Conservation (phyloP, 2,329 filamentous ascomycete species). For the Exophiala phaeomuriformis region DNA sequence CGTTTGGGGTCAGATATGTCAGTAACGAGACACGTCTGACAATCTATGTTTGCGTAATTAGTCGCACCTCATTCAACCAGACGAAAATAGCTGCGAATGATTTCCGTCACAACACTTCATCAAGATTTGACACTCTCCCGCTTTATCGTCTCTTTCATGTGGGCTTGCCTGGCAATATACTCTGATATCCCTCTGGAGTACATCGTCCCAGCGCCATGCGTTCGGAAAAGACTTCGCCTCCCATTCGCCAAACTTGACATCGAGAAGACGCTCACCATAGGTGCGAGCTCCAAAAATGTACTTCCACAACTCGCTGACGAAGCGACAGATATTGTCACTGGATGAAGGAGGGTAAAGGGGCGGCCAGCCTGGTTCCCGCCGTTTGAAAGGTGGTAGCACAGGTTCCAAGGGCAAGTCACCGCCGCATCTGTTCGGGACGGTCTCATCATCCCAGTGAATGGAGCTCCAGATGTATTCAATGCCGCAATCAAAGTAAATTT, state of each 20-base stretch:
- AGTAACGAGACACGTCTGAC: no score
- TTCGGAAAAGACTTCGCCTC: constrained; percentile 6
- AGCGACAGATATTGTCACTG: constrained; percentile 6
- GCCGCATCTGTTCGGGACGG: neutral
- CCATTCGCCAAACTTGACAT: constrained; percentile 25
- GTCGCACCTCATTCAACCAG: neutral
- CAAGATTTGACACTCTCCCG: constrained; percentile 9
- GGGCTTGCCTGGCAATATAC: constrained; percentile 14
- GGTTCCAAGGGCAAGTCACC: neutral
- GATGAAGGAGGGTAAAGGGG: constrained; percentile 10
- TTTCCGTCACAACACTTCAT: constrained; percentile 15
- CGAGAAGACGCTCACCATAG: constrained; percentile 10
- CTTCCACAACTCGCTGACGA: constrained; percentile 15
- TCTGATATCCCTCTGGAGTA: constrained; percentile 4
- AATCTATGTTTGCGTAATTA: no score
- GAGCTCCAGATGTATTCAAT: neutral
- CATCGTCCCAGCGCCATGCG: neutral
- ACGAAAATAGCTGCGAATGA: constrained; percentile 10
- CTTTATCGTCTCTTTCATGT: constrained; percentile 18
- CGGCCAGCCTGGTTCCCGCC: neutral
- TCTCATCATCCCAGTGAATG: neutral
- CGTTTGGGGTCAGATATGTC: no score
- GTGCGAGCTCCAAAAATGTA: constrained; percentile 13
- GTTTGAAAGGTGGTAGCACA: neutral
- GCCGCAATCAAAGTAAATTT: constrained; percentile 22